phyloP scores from a whole-genome alignment of 768 basidiomycete genomes.

The Boletus pseudopeckii region DNA sequence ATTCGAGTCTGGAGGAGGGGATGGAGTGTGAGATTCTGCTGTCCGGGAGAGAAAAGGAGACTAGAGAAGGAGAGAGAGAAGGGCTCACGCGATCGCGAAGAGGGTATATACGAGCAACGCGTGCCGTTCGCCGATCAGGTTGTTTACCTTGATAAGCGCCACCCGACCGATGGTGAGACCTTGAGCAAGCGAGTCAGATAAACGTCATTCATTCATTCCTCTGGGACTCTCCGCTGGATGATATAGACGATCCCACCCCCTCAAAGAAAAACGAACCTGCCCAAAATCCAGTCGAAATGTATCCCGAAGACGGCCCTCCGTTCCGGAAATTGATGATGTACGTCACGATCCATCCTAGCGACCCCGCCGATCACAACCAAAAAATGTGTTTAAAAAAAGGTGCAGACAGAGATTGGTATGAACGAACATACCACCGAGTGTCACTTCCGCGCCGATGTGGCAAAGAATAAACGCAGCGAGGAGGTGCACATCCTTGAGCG shows the following conservation, averaged over 20 bases:
- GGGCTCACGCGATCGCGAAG: constrained; percentile 38
- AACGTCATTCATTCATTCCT: too few relatives aligned
- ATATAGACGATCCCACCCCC: too few relatives aligned
- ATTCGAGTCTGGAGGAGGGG: constrained; percentile 28
- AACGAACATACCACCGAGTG: neutral
- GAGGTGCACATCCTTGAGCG: constrained; percentile 1
- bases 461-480: neutral
- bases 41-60: neutral
- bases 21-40: neutral
- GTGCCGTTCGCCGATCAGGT: constrained; percentile 49
- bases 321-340: neutral
- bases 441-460: constrained; percentile 1
- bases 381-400: too few relatives aligned
- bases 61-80: too few relatives aligned
- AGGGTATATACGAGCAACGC: constrained; percentile 47
- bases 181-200: constrained; percentile 15
- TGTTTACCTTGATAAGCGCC: constrained; percentile 49
- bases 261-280: constrained; percentile 36
- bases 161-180: constrained; percentile 55
- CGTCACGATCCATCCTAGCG: constrained; percentile 3
- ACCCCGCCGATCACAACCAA: neutral
- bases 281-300: constrained; percentile 49
- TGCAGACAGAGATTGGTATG: too few relatives aligned
- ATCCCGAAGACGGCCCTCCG: constrained; percentile 31
- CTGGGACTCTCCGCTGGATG: too few relatives aligned